These are phyloP conservation scores for Aspergillus saccharolyticus DNA, from an alignment of 495 filamentous ascomycete genomes.

Conservation along the genomic window DNA sequence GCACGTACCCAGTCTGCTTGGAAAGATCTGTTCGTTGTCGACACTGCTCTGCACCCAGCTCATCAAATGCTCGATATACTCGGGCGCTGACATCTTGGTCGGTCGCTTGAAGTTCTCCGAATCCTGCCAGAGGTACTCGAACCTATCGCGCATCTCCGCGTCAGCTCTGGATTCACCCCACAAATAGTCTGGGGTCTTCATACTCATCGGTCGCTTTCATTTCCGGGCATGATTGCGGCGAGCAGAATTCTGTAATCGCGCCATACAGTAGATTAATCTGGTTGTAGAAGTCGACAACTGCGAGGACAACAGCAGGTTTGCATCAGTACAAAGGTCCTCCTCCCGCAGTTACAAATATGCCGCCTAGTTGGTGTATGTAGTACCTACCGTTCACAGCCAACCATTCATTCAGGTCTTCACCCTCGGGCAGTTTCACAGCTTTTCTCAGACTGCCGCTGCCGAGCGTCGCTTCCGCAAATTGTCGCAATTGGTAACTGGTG, in stretches of 20 bases:
- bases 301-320: slow-evolving; percentile 4
- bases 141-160: slow-evolving; percentile 45
- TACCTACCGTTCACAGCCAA: slow-evolving; percentile 84
- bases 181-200: slow-evolving; percentile 12
- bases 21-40: slow-evolving; percentile 92
- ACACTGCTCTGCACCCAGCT: slow-evolving; percentile 92
- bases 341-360: neutral
- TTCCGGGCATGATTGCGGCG: slow-evolving; percentile 90
- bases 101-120: slow-evolving; percentile 86
- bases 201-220: slow-evolving; percentile 99
- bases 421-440: slow-evolving; percentile 93
- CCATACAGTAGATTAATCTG: slow-evolving; percentile 98
- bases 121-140: slow-evolving; percentile 99
- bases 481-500: slow-evolving; percentile 90
- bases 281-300: slow-evolving; percentile 99
- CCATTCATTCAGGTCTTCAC: slow-evolving; percentile 97
- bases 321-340: neutral
- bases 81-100: slow-evolving; percentile 95
- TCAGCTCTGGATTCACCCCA: neutral
- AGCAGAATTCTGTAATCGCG: slow-evolving; percentile 98
- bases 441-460: slow-evolving; percentile 93
- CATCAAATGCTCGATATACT: slow-evolving; percentile 97
- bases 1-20: slow-evolving; percentile 74
- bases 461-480: slow-evolving; percentile 95
- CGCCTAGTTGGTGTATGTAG: neutral